These are phyloP conservation scores for Cadophora malorum DNA, from an alignment of 2,329 filamentous ascomycete genomes.

Conservation along the genomic window DNA sequence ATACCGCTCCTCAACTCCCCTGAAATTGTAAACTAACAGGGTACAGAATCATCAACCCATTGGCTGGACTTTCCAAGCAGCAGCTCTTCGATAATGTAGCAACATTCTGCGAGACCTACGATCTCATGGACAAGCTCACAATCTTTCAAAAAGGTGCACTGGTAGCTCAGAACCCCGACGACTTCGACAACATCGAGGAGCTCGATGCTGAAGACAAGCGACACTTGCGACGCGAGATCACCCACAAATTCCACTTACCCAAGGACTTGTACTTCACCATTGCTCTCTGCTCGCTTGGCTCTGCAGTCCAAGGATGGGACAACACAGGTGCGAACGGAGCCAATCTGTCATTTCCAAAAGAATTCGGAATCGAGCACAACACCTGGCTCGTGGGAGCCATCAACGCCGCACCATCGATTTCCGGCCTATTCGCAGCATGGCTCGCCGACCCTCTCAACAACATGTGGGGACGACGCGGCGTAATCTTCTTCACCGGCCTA, in stretches of 20 bases:
- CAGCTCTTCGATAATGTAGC: conserved; percentile 61
- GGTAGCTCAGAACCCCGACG: conserved; percentile 72
- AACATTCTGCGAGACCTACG: conserved; percentile 64
- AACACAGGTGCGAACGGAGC: conserved; percentile 56
- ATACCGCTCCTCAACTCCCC: conserved; percentile 2
- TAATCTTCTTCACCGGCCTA: conserved; percentile 67
- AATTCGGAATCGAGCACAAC: conserved; percentile 55
- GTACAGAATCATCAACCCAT: conserved; percentile 60
- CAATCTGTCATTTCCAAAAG: conserved; percentile 53
- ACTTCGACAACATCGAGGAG: conserved; percentile 65
- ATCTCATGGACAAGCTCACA: conserved; percentile 61
- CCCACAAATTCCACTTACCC: conserved; percentile 73
- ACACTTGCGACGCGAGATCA: conserved; percentile 65
- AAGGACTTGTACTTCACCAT: conserved; percentile 68
- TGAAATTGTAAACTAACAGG: conserved; percentile 12
- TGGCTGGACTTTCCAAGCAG: conserved; percentile 59
- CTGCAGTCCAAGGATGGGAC: conserved; percentile 64
- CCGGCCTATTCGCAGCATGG: conserved; percentile 62
- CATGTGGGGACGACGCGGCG: conserved; percentile 63
- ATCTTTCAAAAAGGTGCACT: conserved; percentile 75
- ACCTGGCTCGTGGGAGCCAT: conserved; percentile 64
- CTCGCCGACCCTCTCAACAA: conserved; percentile 67
- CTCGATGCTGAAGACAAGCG: conserved; percentile 66
- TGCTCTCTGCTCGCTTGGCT: conserved; percentile 70
- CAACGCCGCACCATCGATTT: conserved; percentile 55